A percentile compares a stretch with the other conserved stretches of the same genome.
phyloP scores from a whole-genome alignment of 768 basidiomycete species.

The Tremella mesenterica region DNA sequence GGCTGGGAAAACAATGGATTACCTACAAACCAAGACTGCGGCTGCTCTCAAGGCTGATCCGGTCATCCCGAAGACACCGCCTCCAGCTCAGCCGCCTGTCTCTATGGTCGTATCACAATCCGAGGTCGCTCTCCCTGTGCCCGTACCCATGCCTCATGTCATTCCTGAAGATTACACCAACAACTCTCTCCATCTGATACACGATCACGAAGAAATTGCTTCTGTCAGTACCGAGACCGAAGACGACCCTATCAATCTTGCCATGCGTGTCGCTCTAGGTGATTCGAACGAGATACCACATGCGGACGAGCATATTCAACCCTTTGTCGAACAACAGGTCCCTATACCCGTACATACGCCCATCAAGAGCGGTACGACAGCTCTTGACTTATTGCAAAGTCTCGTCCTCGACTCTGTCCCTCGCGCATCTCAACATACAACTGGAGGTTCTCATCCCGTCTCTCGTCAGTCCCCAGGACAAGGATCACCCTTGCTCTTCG shows the following conservation, averaged over 20 bases:
- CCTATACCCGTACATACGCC: too few species aligned
- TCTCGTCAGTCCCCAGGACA: constrained; percentile 3
- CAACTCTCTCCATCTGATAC: constrained; percentile 8
- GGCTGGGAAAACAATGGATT: background rate
- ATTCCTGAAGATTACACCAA: too few species aligned
- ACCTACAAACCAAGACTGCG: too few species aligned
- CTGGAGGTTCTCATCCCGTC: background rate
- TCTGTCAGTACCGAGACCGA: constrained; percentile 67
- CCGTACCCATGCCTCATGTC: background rate
- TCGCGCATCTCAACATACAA: background rate
- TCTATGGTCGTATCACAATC: background rate
- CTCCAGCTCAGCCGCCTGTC: background rate
- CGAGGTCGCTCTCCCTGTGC: background rate
- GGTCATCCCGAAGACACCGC: background rate
- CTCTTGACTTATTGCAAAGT: constrained; percentile 28
- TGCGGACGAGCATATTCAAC: constrained; percentile 30
- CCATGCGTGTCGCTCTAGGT: constrained; percentile 50
- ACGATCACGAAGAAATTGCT: constrained; percentile 54
- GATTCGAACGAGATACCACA: constrained; percentile 50
- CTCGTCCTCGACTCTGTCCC: constrained; percentile 17
- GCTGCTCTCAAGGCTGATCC: too few species aligned
- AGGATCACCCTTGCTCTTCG: constrained; percentile 21
- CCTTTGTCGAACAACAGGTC: too few species aligned
- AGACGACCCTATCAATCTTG: constrained; percentile 64
- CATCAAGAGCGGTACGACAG: constrained; percentile 8